Base-by-base conservation (phyloP, 306 rosid species). In the Vicia faba region DNA sequence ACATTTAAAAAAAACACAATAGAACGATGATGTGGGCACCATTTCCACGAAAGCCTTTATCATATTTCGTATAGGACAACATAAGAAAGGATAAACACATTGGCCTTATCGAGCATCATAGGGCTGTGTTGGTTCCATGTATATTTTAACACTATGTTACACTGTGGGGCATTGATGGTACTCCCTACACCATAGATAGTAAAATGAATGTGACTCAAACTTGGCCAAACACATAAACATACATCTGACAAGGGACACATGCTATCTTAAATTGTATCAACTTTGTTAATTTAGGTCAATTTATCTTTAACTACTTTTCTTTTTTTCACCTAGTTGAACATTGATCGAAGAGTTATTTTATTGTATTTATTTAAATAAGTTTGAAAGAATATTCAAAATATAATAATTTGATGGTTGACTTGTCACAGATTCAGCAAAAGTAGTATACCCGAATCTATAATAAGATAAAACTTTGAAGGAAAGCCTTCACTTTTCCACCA, bases 191-290 rank as follows among this genome's bases (percentile, higher is more conserved):
- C 18, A 41, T 50, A 31, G 36, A 11, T 25, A n/a, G 35, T 36
- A 36, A 68, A 75, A 49, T 38, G 29, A 2, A 25, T 19, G 5
- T 26, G 36, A 39, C 28, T 68, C 35, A 23, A 53, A 75, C 58
- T 28, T 68, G 58, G 45, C 31, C 58, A 68, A 41, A 54, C 66
- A 31, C 8, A 15, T 38, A 63, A 51, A 33, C 44, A 14, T 0
- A 46, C 10, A 61, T 40, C 13, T 61, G 29, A 62, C 8, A 16
- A 41, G 53, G 11, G 55, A 25, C 26, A 63, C 58, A 8, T 55
- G 61, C 5, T 55, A 7, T 13, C 59, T 53, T 53, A 53, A 53
- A 53, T 53, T 23, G 59, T 11, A 53, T 53, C 16, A 49, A 8
- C 26, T 49, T 53, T 0, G 35, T 29, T 29, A 5, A 29, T 29